These are phyloP conservation scores for Halophytophthora batemanensis DNA, from an alignment of 352 stramenopile species.

Conservation along the genomic window DNA sequence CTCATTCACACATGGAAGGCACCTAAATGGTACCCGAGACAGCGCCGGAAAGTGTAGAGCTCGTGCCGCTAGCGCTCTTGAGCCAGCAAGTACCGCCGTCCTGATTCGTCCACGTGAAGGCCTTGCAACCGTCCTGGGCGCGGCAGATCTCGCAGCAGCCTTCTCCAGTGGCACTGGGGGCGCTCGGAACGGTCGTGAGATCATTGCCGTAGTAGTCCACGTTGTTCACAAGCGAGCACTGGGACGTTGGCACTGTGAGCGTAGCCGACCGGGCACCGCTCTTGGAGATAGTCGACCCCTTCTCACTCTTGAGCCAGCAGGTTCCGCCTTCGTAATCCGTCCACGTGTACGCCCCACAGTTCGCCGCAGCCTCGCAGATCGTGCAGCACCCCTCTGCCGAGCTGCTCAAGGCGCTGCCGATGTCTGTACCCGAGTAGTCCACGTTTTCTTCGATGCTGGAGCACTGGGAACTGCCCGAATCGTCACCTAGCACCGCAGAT, in stretches of 20 bases:
- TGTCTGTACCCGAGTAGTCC: slow-evolving; percentile 26
- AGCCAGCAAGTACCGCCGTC: slow-evolving; percentile 54
- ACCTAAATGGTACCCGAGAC: slow-evolving; percentile 29
- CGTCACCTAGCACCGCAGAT: no score
- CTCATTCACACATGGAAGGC: no score
- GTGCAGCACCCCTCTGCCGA: slow-evolving; percentile 26
- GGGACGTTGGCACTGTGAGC: no score
- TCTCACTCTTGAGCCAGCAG: no score
- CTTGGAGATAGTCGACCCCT: no score
- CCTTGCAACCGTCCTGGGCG: slow-evolving; percentile 28
- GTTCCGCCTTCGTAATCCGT: slow-evolving; percentile 37
- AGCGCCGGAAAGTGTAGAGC: slow-evolving; percentile 12
- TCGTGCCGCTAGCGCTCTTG: slow-evolving; percentile 37
- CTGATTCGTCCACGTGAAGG: slow-evolving; percentile 48
- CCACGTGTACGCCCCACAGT: slow-evolving; percentile 40
- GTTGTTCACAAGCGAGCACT: no score
- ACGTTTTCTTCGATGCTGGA: slow-evolving; percentile 29
- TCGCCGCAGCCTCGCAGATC: slow-evolving; percentile 17
- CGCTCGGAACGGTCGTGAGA: slow-evolving; percentile 11
- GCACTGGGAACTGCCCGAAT: no score
- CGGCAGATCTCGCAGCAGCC: slow-evolving; percentile 35
- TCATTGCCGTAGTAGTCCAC: slow-evolving; percentile 32
- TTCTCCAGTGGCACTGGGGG: slow-evolving; percentile 15
- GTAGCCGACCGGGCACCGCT: no score
- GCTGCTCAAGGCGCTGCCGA: slow-evolving; percentile 16